These are phyloP conservation scores for Trematosphaeria pertusa DNA, from an alignment of 2,329 filamentous ascomycete species.

Conservation along the genomic window DNA sequence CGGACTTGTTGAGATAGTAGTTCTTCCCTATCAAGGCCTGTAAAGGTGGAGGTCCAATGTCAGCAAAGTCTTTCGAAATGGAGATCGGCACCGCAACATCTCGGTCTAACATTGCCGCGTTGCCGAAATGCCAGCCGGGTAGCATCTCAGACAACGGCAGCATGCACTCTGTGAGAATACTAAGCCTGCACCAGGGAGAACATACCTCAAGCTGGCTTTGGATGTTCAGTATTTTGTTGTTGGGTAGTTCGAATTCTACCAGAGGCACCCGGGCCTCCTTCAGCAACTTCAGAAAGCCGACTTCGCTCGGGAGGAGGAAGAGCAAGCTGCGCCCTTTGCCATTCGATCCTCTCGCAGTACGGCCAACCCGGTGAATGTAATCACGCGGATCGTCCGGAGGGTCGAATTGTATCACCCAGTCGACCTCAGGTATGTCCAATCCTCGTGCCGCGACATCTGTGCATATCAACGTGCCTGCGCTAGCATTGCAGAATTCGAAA, in stretches of 20 bases:
- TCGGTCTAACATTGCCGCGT: too few species aligned
- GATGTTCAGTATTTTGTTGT: slow-evolving; percentile 81
- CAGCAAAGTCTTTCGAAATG: too few species aligned
- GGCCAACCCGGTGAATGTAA: slow-evolving; percentile 85
- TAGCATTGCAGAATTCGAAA: slow-evolving; percentile 92
- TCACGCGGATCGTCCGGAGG: slow-evolving; percentile 82
- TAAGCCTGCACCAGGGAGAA: too few species aligned
- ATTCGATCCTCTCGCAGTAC: slow-evolving; percentile 85
- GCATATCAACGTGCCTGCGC: slow-evolving; percentile 87
- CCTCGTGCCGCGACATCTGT: slow-evolving; percentile 96
- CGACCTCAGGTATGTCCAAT: slow-evolving; percentile 92
- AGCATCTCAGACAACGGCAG: too few species aligned
- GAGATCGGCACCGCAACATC: too few species aligned
- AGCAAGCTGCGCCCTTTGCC: slow-evolving; percentile 87
- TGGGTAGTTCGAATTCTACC: slow-evolving; percentile 94
- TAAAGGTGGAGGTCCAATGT: too few species aligned
- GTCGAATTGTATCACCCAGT: slow-evolving; percentile 90
- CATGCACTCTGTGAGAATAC: too few species aligned
- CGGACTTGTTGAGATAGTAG: slow-evolving; percentile 93
- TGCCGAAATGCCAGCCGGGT: too few species aligned
- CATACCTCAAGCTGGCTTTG: slow-evolving; percentile 80
- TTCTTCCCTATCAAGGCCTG: slow-evolving; percentile 93
- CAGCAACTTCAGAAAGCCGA: slow-evolving; percentile 89
- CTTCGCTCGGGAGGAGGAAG: slow-evolving; percentile 90
- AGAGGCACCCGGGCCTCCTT: slow-evolving; percentile 92